These are phyloP conservation scores for Liriodendron chinense DNA, from an alignment of 164 flowering plant species.

Conservation along the genomic window DNA sequence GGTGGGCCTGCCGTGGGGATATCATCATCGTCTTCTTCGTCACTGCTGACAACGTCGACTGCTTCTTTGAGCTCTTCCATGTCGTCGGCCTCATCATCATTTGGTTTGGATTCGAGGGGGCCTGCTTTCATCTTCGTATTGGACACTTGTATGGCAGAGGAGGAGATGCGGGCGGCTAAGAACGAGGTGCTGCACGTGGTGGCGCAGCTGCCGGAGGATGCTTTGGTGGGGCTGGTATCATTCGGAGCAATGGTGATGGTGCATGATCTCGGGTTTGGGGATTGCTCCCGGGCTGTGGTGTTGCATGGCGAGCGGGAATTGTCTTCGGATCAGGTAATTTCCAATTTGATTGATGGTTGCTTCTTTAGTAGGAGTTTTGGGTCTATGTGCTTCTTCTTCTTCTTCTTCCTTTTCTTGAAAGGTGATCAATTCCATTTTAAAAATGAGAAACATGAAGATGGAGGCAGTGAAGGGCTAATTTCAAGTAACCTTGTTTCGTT, in stretches of 20 bases:
- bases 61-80: conserved; percentile 21
- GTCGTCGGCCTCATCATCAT: conserved; percentile 23
- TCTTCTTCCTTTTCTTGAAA: not conserved
- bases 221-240: conserved; percentile 68
- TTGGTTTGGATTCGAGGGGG: conserved; percentile 30
- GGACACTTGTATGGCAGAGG: conserved; percentile 59
- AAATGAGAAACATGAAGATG: too few species aligned
- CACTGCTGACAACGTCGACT: conserved; percentile 21
- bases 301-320: conserved; percentile 79
- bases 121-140: conserved; percentile 88
- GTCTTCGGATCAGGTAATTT: conserved; percentile 62
- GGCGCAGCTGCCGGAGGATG: conserved; percentile 77
- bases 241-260: conserved; percentile 81
- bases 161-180: conserved; percentile 71
- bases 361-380: not conserved
- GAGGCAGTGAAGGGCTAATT: too few species aligned
- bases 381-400: not conserved
- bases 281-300: conserved; percentile 69
- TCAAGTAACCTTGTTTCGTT: too few species aligned
- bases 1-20: not conserved
- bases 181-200: conserved; percentile 67
- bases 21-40: conserved; percentile 20
- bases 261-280: conserved; percentile 72
- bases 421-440: not conserved
- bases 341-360: not conserved